Base-by-base conservation (phyloP, 441 rosid genomes). In the Populus hybrid region DNA sequence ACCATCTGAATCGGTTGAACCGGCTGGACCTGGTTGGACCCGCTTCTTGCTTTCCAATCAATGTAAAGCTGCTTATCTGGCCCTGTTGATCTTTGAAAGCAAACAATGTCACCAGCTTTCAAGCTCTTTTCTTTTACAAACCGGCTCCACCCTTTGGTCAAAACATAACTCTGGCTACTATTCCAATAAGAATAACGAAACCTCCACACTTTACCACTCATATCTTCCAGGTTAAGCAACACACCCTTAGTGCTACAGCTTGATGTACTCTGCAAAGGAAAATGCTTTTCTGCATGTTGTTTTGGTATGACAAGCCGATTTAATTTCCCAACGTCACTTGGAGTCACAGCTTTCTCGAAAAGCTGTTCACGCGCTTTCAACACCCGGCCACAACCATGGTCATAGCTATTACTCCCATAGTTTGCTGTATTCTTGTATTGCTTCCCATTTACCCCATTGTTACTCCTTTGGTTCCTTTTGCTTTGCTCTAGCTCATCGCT, bases 81-180 rank as follows among this genome's bases (percentile, higher is more conserved):
- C 18, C 92, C 92, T 3, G 88, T 89, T 38, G 95, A 94, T 78
- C 89, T 89, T 79, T 87, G 90, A 73, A 95, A 95, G 73, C 91
- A 76, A 28, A 95, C 98, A 53, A 90, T 80, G 75, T 95, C 98
- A 18, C 98, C 98, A 74, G 98, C 95, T 72, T 83, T 89, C 68
- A 95, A 84, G 75, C 77, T 86, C 88, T 91, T 95, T 86, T 94
- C 99, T 83, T 92, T 94, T 14, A 95, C 99, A 77, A 92, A 95
- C 69, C 97, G 84, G 89, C 97, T 95, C 99, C 98, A 94, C n/a
- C 98, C 99, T 83, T 91, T 93, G 3, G n/a, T n/a, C n/a, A n/a
- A n/a, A n/a, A n/a, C n/a, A n/a, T n/a, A n/a, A n/a, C n/a, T n/a
- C n/a, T n/a, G n/a, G n/a, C n/a, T n/a, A n/a, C n/a, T n/a, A n/a